These are phyloP conservation scores for Musa acuminata DNA, from an alignment of 176 grass and related monocot species.

Conservation along the genomic window DNA sequence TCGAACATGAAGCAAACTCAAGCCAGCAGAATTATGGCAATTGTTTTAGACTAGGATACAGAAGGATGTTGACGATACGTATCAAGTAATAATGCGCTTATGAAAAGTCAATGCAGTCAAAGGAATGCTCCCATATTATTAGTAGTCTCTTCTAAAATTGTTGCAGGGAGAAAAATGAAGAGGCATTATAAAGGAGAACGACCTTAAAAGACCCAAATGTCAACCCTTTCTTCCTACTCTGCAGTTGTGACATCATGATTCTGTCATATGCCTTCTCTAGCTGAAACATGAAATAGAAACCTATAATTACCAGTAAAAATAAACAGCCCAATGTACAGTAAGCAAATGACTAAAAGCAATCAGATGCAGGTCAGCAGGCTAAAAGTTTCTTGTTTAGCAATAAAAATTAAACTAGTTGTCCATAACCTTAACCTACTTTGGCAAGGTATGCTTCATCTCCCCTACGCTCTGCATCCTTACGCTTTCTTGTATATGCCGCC, in stretches of 20 bases:
- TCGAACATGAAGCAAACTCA: too few relatives aligned
- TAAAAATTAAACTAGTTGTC: neutral
- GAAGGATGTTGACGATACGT: too few relatives aligned
- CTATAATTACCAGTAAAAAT: neutral
- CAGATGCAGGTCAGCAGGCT: neutral
- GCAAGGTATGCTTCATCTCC: constrained; percentile 67
- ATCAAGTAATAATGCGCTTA: too few relatives aligned
- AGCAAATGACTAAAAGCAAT: too few relatives aligned
- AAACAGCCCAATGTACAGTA: too few relatives aligned
- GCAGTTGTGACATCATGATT: constrained; percentile 91
- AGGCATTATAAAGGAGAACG: neutral
- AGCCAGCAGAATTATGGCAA: too few relatives aligned
- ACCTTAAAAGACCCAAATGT: constrained; percentile 82
- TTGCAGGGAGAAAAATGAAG: neutral
- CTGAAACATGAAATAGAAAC: constrained; percentile 30
- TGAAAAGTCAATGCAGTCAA: neutral
- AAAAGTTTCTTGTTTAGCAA: neutral
- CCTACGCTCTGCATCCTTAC: constrained; percentile 71
- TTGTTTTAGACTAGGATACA: too few relatives aligned
- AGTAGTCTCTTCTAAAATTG: neutral
- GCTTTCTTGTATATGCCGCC: constrained; percentile 71
- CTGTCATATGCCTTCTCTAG: constrained; percentile 84
- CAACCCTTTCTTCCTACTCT: constrained; percentile 77
- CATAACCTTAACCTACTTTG: constrained; percentile 34
- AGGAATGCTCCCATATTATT: neutral